Percentiles rank a stretch among this genome's conserved stretches.
Conservation (phyloP, 805 yeast species). For the Candida germanica region DNA sequence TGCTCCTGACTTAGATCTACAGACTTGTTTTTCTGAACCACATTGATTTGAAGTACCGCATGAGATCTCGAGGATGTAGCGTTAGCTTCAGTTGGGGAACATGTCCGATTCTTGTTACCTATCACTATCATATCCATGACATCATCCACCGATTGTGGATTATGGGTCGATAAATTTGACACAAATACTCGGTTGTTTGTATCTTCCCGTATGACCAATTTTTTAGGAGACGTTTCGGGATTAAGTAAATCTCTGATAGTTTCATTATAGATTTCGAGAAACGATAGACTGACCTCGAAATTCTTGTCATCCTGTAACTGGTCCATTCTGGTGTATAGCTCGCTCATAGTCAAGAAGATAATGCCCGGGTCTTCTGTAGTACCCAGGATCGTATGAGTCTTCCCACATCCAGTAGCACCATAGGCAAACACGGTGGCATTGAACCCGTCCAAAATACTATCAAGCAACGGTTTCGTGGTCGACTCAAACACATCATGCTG, state of each 20-base stretch:
- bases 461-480: slow-evolving; percentile 72
- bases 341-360: slow-evolving; percentile 73
- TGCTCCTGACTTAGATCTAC: slow-evolving; percentile 66
- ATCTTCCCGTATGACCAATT: slow-evolving; percentile 69
- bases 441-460: slow-evolving; percentile 75
- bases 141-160: slow-evolving; percentile 61
- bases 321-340: slow-evolving; percentile 63
- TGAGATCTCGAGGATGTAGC: slow-evolving; percentile 90
- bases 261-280: slow-evolving; percentile 89
- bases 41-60: slow-evolving; percentile 82
- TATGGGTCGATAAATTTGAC: slow-evolving; percentile 62
- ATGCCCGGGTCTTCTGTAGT: slow-evolving; percentile 72
- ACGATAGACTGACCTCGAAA: slow-evolving; percentile 64
- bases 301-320: slow-evolving; percentile 49
- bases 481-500: slow-evolving; percentile 66
- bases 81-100: slow-evolving; percentile 88
- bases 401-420: slow-evolving; percentile 99
- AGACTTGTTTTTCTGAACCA: slow-evolving; percentile 56
- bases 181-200: slow-evolving; percentile 63
- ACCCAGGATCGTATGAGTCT: slow-evolving; percentile 87
- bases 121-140: slow-evolving; percentile 72
- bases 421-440: slow-evolving; percentile 93
- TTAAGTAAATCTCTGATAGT: slow-evolving; percentile 74
- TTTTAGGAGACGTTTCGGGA: slow-evolving; percentile 47
- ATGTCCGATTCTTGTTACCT: slow-evolving; percentile 76